phyloP scores from a whole-genome alignment of 805 yeast genomes.

The Starmera quercuum region DNA sequence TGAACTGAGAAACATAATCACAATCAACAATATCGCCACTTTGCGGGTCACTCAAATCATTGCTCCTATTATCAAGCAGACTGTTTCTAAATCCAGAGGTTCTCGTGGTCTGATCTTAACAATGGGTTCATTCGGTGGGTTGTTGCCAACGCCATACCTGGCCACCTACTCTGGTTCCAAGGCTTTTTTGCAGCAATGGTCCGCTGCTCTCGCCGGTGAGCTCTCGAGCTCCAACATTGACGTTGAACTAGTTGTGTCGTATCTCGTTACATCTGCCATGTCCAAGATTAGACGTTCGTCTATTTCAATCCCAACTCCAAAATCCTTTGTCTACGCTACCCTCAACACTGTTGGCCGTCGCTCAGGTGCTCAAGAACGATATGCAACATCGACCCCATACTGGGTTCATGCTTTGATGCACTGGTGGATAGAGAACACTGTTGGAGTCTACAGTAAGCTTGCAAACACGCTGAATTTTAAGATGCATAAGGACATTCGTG shows the following conservation, averaged over 20 bases:
- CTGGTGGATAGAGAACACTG: constrained; percentile 65
- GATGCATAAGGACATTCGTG: constrained; percentile 77
- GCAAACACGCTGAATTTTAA: constrained; percentile 62
- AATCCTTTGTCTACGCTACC: constrained; percentile 66
- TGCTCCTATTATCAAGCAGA: constrained; percentile 57
- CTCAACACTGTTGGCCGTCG: constrained; percentile 70
- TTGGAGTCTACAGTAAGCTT: constrained; percentile 71
- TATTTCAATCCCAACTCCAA: constrained; percentile 72
- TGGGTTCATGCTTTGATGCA: constrained; percentile 94
- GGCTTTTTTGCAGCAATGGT: constrained; percentile 92
- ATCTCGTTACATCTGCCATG: constrained; percentile 92
- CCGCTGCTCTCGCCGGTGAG: constrained; percentile 82
- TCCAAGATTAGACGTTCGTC: constrained; percentile 83
- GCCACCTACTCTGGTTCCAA: constrained; percentile 96
- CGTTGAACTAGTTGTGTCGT: constrained; percentile 79
- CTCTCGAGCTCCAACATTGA: constrained; percentile 63
- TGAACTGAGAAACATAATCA: constrained; percentile 74
- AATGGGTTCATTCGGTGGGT: constrained; percentile 96
- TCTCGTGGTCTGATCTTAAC: constrained; percentile 75
- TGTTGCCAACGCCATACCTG: constrained; percentile 84
- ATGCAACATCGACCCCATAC: constrained; percentile 81
- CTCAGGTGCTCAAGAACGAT: constrained; percentile 89
- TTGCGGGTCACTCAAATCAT: constrained; percentile 76
- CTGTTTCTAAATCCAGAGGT: constrained; percentile 34
- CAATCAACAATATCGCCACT: constrained; percentile 81